Evolutionary conservation across 768 basidiomycete species (phyloP), one percentile per base, ranked within the genome.

Genomic region (Pisolithus microcarpus): DNA sequence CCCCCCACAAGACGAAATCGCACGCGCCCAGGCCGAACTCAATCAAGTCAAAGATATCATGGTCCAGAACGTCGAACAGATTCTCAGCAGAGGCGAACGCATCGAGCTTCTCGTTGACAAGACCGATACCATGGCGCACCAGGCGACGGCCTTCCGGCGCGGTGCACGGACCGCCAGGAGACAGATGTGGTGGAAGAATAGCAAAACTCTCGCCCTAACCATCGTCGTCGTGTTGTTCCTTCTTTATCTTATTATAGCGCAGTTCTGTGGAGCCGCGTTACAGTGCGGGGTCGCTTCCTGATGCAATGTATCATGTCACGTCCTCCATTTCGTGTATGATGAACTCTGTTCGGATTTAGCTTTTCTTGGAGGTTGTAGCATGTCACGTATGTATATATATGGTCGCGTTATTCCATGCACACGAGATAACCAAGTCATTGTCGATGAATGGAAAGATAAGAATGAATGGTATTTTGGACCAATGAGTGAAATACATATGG

Each of bases 61-160:
- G 93, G 94, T 97, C 46, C 90, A 97, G 69, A 97, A 97, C 65
- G 94, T 97, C 56, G 92, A 97, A 70, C 89, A 93, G 66, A 95
- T 98, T 56, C 79, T 99, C 38, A 86, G 81, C 48, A 78, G 96
- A 36, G 96, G 96, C 21, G 96, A 99, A 68, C 78, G 96, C 48
- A 91, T 99, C 58, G 95, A 97, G 65, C 76, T 97, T 16, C 78
- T 99, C 47, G 89, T 98, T 28, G 92, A 97, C 72, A 96, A 96
- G 76, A 99, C 96, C 26, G 94, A 97, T 64, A 87, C 78, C 49
- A 90, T 99, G 84, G 87, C 90, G 7, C 86, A 84, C 9, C 93
- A 98, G 67, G 92, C 95, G 4, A 90, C 89, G 3, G 91, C 91
- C 7, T 99, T 99, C 72, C 72, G 91, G 43, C 73, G 93, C 46